phyloP scores from a whole-genome alignment of 164 flowering plant genomes.

The Warburgia ugandensis region DNA sequence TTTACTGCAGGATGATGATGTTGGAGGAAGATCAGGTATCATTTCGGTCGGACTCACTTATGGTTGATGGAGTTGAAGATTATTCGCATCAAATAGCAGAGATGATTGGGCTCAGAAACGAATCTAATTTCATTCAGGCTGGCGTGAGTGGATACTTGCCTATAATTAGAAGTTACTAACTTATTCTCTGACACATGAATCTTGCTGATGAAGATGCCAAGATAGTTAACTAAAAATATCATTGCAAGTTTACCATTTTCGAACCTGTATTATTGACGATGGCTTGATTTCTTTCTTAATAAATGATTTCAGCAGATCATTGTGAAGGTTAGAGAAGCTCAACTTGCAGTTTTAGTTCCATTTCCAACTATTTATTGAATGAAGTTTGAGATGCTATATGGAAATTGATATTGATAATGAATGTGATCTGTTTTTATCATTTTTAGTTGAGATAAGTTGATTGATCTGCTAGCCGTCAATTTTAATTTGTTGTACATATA shows the following conservation, averaged over 20 bases:
- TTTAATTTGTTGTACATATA: no score
- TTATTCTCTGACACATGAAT: background rate
- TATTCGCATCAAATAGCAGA: conserved; percentile 98
- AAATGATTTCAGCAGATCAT: no score
- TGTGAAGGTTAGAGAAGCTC: no score
- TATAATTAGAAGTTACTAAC: background rate
- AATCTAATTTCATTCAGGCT: conserved; percentile 63
- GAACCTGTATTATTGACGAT: no score
- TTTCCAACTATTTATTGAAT: no score
- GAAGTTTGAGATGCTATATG: no score
- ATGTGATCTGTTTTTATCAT: no score
- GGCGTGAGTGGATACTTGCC: conserved; percentile 57
- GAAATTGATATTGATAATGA: no score
- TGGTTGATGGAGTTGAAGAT: conserved; percentile 87
- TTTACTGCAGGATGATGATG: conserved; percentile 86
- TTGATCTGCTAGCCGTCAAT: no score
- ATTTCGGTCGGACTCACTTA: conserved; percentile 68
- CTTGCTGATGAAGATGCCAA: background rate
- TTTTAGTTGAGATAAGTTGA: no score
- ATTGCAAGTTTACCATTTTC: background rate
- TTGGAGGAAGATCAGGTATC: conserved; percentile 93
- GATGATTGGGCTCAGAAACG: conserved; percentile 90
- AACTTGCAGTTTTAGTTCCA: no score
- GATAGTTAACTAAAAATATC: background rate
- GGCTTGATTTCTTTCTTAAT: no score